Base-by-base conservation (phyloP, 345 rosid species). In the Noccaea bulbosa region DNA sequence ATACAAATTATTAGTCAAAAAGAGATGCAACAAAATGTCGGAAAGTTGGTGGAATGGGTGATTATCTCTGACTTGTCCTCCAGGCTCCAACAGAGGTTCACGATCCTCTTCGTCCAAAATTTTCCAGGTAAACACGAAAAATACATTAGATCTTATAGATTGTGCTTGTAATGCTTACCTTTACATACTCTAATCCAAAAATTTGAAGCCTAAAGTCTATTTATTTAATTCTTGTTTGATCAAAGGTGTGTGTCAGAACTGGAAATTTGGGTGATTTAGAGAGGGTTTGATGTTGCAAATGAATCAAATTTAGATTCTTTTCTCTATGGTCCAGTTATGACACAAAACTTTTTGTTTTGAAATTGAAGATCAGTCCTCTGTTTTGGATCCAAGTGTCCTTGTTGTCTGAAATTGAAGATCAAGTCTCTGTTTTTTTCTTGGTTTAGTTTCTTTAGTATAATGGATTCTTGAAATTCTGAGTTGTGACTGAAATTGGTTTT, bases 51-150 rank as follows among this genome's bases (percentile, higher is more conserved):
- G 62, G 62, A 56, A 56, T 8, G 20, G 7, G 7, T 38, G 27
- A 22, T 22, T 10, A 57, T 37, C 30, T 37, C 22, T 32, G 54
- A 46, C 43, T 32, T 45, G 60, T 38, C 6, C 11, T 27, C 30
- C 30, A 27, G 30, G 30, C 47, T 55, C 4, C 69, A 49, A 14
- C 41, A 51, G 41, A 51, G 27, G 32, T 44, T 72, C 63, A 54
- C 32, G 62, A 63, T 62, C 70, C 9, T 53, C 55, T 72, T 62
- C 64, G 20, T 35, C 55, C 49, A 53, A 34, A 14, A 2, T 37
- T 34, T 53, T 15, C 34, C 64, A 72, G 76, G 76, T 72, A 72
- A 71, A 62, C 33, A 22, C 45, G 11, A 8, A 45, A 24, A n/a
- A 11, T 27, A 34, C 7, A 15, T 51, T 40, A 7, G 39, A 63